Base-by-base conservation (phyloP, 192 early-diverging fungal species). In the Backusella westeae region DNA sequence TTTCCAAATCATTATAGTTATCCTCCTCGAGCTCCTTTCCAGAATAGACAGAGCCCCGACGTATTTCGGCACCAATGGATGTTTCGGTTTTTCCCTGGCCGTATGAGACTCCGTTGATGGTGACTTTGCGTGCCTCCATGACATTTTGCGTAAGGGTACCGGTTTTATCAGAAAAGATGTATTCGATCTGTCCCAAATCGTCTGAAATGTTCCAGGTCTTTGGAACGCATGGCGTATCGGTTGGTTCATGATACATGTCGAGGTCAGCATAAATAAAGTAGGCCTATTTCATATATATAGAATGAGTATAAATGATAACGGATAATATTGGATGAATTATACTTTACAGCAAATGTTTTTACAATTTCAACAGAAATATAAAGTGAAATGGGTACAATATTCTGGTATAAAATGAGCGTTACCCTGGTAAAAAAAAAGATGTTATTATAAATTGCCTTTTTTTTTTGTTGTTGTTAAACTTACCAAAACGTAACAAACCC, bases 81-180 rank as follows among this genome's bases (percentile, higher is more conserved):
- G 85, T 81, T 49, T 89, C 90, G 0, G 90, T 89, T 66, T 89
- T 84, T 8, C 90, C 90, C 9, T 86, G 52, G 67, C 96, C 96
- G 72, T 97, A 97, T 15, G 96, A 82, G 12, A 90, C 83, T n/a
- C 96, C 98, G n/a, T 90, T 91, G 69, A 97, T 95, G 0, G 94
- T 93, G 80, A 95, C 96, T 76, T 94, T 93, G 67, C 92, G 91
- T 74, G 97, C 96, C 80, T 94, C 94, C 98, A 99, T 99, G 8
- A 96, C 90, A 78, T 99, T 99, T 77, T 95, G 93, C 0, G 98
- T 99, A 49, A 99, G 81, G 2, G 98, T 99, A 8, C 98, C 97
- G 0, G 98, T 99, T 71, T 99, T 99, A 85, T 99, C 98, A 29
- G 93, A 94, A 78, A 99, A 98, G 14, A 98, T 89, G 81, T 98